These are phyloP conservation scores for Globisporangium paroecandrum DNA, from an alignment of 352 stramenopile species.

Conservation along the genomic window DNA sequence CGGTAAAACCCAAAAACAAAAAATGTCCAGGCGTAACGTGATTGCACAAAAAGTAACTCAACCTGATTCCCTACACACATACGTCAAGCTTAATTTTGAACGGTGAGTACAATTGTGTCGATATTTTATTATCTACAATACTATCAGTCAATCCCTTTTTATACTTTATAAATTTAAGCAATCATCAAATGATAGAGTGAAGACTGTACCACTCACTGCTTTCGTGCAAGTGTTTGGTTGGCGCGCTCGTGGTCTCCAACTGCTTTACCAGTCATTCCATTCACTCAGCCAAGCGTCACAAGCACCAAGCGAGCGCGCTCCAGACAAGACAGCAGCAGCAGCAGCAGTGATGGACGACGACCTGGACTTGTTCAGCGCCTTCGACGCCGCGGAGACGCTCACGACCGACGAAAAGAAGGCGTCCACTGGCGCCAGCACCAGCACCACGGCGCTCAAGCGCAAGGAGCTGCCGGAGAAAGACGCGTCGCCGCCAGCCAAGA, in stretches of 20 bases:
- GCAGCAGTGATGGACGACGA: slow-evolving; percentile 63
- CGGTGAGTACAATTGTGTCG: no score
- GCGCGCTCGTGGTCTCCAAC: background rate
- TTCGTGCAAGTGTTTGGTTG: background rate
- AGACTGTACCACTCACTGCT: background rate
- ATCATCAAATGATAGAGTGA: no score
- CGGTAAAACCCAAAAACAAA: no score
- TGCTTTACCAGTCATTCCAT: background rate
- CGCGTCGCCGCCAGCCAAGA: slow-evolving; percentile 48
- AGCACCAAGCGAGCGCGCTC: background rate
- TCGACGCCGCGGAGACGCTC: slow-evolving; percentile 84
- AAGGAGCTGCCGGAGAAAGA: slow-evolving; percentile 30
- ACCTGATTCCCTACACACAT: no score
- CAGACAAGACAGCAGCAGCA: background rate
- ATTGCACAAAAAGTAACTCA: no score
- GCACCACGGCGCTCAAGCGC: slow-evolving; percentile 33
- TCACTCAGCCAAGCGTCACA: background rate
- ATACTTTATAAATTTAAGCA: no score
- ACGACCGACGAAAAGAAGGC: slow-evolving; percentile 46
- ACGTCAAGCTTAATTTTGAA: no score
- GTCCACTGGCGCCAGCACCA: slow-evolving; percentile 4
- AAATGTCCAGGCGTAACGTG: no score
- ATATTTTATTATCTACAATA: no score
- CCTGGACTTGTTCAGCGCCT: slow-evolving; percentile 92
- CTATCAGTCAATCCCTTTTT: no score